Percentiles rank a stretch among this genome's conserved stretches.
Evolutionary conservation across 83 land plant genomes (phyloP).

Genomic region (Picea abies): DNA sequence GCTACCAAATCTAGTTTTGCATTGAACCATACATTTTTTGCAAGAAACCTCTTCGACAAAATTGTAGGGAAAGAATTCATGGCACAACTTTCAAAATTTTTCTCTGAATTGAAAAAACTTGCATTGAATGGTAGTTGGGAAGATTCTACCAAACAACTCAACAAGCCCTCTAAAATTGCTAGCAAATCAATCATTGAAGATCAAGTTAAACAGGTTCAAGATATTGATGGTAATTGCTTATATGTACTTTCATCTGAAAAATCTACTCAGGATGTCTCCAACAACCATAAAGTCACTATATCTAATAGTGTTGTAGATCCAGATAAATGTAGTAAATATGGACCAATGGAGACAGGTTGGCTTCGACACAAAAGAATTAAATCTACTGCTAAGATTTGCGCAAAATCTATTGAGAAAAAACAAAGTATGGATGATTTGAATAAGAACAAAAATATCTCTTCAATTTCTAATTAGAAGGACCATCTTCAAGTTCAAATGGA

Average conservation of each 20-base stretch:
- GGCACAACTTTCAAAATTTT: constrained; percentile 50
- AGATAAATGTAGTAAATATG: background rate
- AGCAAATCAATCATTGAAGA: background rate
- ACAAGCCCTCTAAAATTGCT: background rate
- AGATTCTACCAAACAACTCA: background rate
- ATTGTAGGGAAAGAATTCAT: constrained; percentile 41
- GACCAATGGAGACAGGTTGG: background rate
- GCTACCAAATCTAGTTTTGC: too few species aligned
- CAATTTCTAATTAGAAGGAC: too few species aligned
- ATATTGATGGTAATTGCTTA: background rate
- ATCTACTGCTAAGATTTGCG: too few species aligned
- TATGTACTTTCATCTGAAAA: background rate
- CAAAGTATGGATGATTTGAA: too few species aligned
- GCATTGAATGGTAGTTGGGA: constrained; percentile 21
- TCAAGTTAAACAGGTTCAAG: background rate
- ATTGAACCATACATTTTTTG: too few species aligned
- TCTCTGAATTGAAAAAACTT: constrained; percentile 32
- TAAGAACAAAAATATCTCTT: too few species aligned
- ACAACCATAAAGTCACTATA: background rate
- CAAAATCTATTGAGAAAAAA: too few species aligned
- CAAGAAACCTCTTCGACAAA: constrained; percentile 19
- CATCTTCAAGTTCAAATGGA: too few species aligned
- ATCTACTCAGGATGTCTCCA: background rate
- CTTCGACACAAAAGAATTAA: too few species aligned
- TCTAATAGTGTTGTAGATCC: background rate